Evolutionary conservation across 306 rosid species (phyloP).

Genomic region (Comarum palustre): DNA sequence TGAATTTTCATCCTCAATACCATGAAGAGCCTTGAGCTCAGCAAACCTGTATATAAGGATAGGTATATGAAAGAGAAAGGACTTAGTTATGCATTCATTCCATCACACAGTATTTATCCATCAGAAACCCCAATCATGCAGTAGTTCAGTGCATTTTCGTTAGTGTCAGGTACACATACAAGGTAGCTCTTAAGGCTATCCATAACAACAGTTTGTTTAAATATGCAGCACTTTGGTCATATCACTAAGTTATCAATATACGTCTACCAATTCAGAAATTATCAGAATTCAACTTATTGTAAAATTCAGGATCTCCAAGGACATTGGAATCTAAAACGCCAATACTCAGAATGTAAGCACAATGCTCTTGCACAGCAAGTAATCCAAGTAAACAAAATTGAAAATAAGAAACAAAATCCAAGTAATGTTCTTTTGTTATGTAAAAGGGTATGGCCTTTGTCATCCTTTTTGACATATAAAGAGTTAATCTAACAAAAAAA

Average conservation of each 20-base stretch:
- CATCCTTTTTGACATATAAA: background rate
- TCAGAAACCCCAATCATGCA: background rate
- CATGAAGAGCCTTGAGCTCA: conserved; percentile 71
- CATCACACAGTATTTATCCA: background rate
- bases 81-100: background rate
- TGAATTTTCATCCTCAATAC: conserved; percentile 73
- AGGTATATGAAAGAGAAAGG: background rate
- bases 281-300: background rate
- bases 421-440: background rate
- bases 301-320: background rate
- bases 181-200: too few species aligned
- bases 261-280: background rate
- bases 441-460: background rate
- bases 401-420: background rate
- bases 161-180: background rate
- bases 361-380: conserved; percentile 3
- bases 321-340: background rate
- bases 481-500: background rate
- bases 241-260: background rate
- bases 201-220: background rate
- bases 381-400: background rate
- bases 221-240: background rate
- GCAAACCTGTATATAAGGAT: conserved; percentile 51
- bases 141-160: background rate
- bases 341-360: background rate